Base-by-base conservation (phyloP, 2,329 filamentous ascomycete species). In the Cytospora schulzeri region DNA sequence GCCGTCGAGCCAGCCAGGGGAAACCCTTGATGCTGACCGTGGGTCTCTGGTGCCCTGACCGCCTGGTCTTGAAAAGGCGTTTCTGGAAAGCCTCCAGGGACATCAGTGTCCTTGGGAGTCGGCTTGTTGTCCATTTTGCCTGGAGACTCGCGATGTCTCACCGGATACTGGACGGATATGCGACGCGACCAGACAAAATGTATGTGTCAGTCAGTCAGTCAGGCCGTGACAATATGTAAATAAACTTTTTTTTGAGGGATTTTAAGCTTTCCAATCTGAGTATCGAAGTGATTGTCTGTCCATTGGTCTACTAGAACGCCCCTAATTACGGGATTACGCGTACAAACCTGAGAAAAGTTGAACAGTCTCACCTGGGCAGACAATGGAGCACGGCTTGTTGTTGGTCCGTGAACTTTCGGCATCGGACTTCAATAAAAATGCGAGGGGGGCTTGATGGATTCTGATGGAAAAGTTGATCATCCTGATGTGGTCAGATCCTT, bases 51-150 rank as follows among this genome's bases (percentile, higher is more conserved):
- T 8, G 29, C 19, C 9, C 24, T 31, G n/a, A 9, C 24, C 24
- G 29, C 17, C 26, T 12, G 22, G 35, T 51, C 60, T 12, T 51
- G 33, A 26, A 56, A 45, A 56, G 60, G 60, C 53, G 60, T 62
- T 22, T 62, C 52, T 14, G 60, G 60, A 26, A 17, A 62, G 22
- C 60, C 52, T 2, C 60, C 60, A 28, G 60, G 60, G 7, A 62
- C 48, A 11, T 62, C 51, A 29, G 29, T 15, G 19, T 51, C 52
- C 15, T 12, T 19, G 19, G 60, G 60, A 15, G 52, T 57, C 38
- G 52, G 60, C 12, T 2, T 29, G 45, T n/a, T 28, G 28, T 38
- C 60, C 60, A 62, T 62, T 19, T 22, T 35, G 52, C 38, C 55
- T 29, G 17, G 29, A 51, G 29, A 54, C 22, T 15, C 9, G n/a